Evolutionary conservation across 768 basidiomycete species (phyloP), one percentile per base, ranked within the genome.

Genomic region (Galerina marginata): DNA sequence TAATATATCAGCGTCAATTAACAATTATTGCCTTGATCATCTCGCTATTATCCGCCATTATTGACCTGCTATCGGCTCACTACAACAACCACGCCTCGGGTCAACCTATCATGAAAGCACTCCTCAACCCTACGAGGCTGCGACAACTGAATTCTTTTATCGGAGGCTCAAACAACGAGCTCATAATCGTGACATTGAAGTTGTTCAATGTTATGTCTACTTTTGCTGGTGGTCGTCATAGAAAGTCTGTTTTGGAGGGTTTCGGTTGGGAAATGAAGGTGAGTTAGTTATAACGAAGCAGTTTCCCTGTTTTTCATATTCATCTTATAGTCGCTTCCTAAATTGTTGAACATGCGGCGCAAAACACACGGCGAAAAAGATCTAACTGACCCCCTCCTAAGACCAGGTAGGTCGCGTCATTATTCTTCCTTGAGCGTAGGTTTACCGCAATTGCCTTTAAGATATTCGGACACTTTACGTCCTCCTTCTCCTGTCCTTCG

Each of bases 211-310:
- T 76, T 0, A 79, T 93, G 65, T 86, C 89, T 2, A 69, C 71
- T 0, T 93, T 89, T 68, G 87, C 81, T 2, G 82, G 89, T 23
- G 90, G 91, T 15, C 74, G 81, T 23, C 90, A 93, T 62, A 80
- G 83, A 52, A 88, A 84, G 62, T 67, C 77, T 0, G 78, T 91
- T 2, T 72, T 88, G 26, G 92, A 93, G 55, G 79, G 79, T 0
- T 92, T 94, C 72, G 83, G 85, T 6, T 94, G 92, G 92, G 91
- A 91, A 58, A 79, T 82, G 33, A 93, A 92, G 80, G 92, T 88
- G 54, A 1, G 74, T 67, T 37, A 59, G 9, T 43, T 2, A 29
- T 16, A 15, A 0, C 29, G 29, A 33, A 33, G 50, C 45, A 42
- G 26, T 20, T 46, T 25, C 16, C 10, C 51, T 25, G 36, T 58